phyloP scores from a whole-genome alignment of 2,329 filamentous ascomycete genomes.

The Allantophomopsis lycopodina region DNA sequence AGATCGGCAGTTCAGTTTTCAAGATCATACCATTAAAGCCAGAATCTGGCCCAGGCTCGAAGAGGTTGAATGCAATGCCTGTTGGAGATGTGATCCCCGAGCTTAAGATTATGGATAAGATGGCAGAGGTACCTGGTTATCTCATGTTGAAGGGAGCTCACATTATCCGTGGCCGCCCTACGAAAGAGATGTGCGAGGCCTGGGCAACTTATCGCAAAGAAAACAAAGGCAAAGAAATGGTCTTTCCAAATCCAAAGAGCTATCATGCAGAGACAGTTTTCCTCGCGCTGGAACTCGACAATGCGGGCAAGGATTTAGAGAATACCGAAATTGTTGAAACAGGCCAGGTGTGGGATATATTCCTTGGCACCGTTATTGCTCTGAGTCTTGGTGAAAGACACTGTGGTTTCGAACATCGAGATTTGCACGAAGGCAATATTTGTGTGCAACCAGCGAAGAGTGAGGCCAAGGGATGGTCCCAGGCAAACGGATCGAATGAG shows the following conservation, averaged over 20 bases:
- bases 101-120: slow-evolving; percentile 46
- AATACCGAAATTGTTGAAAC: slow-evolving; percentile 35
- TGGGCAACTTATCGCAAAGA: slow-evolving; percentile 21
- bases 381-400: slow-evolving; percentile 43
- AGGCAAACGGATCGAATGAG: background rate
- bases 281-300: slow-evolving; percentile 47
- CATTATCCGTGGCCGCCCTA: slow-evolving; percentile 40
- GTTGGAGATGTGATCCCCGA: slow-evolving; percentile 41
- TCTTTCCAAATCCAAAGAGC: slow-evolving; percentile 45
- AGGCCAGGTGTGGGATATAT: slow-evolving; percentile 48
- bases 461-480: too few species aligned
- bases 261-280: slow-evolving; percentile 45
- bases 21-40: slow-evolving; percentile 48
- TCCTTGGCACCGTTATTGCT: slow-evolving; percentile 44
- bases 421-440: slow-evolving; percentile 52
- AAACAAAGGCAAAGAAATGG: slow-evolving; percentile 35
- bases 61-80: slow-evolving; percentile 8
- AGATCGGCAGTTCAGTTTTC: slow-evolving; percentile 47
- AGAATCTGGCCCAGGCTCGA: slow-evolving; percentile 21
- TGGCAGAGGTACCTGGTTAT: slow-evolving; percentile 51
- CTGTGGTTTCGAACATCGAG: slow-evolving; percentile 50
- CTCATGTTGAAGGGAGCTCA: slow-evolving; percentile 53
- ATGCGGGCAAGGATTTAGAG: slow-evolving; percentile 46
- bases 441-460: slow-evolving; percentile 25
- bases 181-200: slow-evolving; percentile 40